Evolutionary conservation across 202 grass and related monocot species (phyloP), one percentile per base, ranked within the genome.

Genomic region (Hordeum pubiflorum): DNA sequence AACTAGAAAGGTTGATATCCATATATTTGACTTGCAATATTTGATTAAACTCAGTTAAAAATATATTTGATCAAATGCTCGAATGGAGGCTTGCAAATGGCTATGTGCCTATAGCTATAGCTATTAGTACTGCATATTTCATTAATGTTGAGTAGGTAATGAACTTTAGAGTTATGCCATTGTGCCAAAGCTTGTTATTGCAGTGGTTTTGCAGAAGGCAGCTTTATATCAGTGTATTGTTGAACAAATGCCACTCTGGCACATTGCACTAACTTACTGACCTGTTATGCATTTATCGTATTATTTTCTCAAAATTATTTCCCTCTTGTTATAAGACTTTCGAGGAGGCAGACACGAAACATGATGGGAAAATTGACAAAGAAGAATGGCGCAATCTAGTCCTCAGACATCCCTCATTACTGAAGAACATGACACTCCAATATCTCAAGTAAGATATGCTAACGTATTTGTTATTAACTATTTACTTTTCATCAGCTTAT

Each of bases 321-420:
- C 61, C 55, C 6, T 83, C 14, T 90, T 72, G 43, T 36, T 86
- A 44, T 26, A 77, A 96, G 93, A 96, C 90, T 82, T 96, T 96
- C 3, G 89, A 92, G 61, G 93, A 96, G 75, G 90, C 89, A 0
- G 93, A 96, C 82, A 96, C 93, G 82, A 96, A 92, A 65, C 90
- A 92, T 80, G 93, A 96, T 83, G 93, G 93, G 76, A 92, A 81
- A 79, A 96, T 96, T 75, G 93, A 96, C 81, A 96, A 92, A 87
- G 93, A 96, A 79, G 93, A 96, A 80, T 96, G 93, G 93, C 88
- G 77, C 69, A 92, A 82, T 88, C 81, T 96, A 48, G 93, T 92
- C 59, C 46, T 79, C n/a, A 92, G 93, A 12, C 87, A 96, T 89
- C 93, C 93, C 22, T 92, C 93, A 6, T 91, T 96, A 64, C 69